A percentile compares a stretch with the other conserved stretches of the same genome.
phyloP scores from a whole-genome alignment of 108 stramenopile genomes.

The Poteriospumella lacustris region DNA sequence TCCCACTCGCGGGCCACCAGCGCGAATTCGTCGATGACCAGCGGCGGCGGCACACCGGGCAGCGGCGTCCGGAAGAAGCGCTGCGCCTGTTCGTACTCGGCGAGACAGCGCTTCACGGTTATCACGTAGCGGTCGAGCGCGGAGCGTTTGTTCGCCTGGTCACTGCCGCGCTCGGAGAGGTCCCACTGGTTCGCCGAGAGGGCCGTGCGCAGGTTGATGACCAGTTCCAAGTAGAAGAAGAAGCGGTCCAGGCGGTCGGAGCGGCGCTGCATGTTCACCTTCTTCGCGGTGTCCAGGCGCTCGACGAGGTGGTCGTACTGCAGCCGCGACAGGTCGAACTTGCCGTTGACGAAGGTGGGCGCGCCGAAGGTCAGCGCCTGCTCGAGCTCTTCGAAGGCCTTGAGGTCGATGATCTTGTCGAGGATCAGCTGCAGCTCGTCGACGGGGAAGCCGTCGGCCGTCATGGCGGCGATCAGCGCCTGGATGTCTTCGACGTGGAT shows the following conservation, averaged over 20 bases:
- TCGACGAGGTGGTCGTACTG: slow-evolving; percentile 18
- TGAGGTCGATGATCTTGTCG: not conserved
- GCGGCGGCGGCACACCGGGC: not conserved
- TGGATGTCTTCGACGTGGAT: too few relatives aligned
- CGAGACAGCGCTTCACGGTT: slow-evolving; percentile 12
- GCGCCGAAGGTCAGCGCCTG: slow-evolving; percentile 2
- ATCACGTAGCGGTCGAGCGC: not conserved
- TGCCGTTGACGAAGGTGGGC: not conserved
- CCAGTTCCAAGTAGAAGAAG: slow-evolving; percentile 10
- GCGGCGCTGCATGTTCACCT: not conserved
- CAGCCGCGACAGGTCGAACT: not conserved
- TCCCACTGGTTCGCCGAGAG: slow-evolving; percentile 13
- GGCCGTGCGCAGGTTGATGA: slow-evolving; percentile 3
- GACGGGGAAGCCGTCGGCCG: not conserved
- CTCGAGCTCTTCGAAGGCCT: not conserved
- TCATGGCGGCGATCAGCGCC: too few relatives aligned
- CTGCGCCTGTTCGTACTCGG: slow-evolving; percentile 4
- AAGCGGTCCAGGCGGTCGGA: slow-evolving; percentile 26
- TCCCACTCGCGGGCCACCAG: slow-evolving; percentile 16
- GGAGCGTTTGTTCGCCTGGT: not conserved
- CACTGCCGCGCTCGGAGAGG: not conserved
- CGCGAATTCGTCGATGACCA: slow-evolving; percentile 3
- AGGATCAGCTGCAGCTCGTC: slow-evolving; percentile 7
- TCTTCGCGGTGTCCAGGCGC: slow-evolving; percentile 9
- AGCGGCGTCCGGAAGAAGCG: not conserved